A percentile compares a stretch with the other conserved stretches of the same genome.
These are phyloP conservation scores for Beauveria sp. DNA, from an alignment of 2,329 filamentous ascomycete species.

Conservation along the genomic window DNA sequence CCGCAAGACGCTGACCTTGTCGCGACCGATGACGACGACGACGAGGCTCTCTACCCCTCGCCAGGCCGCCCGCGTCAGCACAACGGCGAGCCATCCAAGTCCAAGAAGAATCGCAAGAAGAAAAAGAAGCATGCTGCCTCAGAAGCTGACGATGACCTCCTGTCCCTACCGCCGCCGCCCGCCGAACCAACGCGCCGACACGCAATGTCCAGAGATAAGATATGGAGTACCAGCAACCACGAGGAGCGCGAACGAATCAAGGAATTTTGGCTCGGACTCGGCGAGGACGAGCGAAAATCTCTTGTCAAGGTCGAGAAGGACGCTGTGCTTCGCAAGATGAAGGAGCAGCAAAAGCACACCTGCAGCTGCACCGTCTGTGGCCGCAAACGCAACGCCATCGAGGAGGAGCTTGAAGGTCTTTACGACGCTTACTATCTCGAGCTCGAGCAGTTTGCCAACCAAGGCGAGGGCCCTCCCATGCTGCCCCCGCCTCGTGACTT, in stretches of 20 bases:
- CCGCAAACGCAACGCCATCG: constrained; percentile 90
- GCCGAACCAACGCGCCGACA: constrained; percentile 27
- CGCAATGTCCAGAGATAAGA: constrained; percentile 67
- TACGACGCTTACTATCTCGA: constrained; percentile 99
- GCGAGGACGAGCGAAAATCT: constrained; percentile 89
- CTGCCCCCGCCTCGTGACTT: constrained; percentile 49
- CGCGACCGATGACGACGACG: constrained; percentile 50
- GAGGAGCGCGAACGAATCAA: constrained; percentile 97
- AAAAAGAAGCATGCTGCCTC: constrained; percentile 47
- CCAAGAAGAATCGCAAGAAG: constrained; percentile 61
- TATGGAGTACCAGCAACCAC: constrained; percentile 93
- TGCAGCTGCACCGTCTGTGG: constrained; percentile 98
- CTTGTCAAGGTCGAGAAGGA: constrained; percentile 98
- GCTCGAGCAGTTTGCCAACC: constrained; percentile 92
- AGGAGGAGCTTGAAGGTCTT: constrained; percentile 93
- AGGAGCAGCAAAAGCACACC: constrained; percentile 98
- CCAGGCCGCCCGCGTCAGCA: constrained; percentile 27
- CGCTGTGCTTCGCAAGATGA: constrained; percentile 97
- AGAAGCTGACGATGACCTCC: constrained; percentile 14
- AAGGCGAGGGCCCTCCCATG: constrained; percentile 58
- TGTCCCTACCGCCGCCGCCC: constrained; percentile 15
- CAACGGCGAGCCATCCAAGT: constrained; percentile 32
- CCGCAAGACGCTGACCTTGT: constrained; percentile 42
- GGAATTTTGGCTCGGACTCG: constrained; percentile 92
- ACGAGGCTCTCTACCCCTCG: constrained; percentile 31